phyloP scores from a whole-genome alignment of 306 rosid genomes.

The Oemleria cerasiformis region DNA sequence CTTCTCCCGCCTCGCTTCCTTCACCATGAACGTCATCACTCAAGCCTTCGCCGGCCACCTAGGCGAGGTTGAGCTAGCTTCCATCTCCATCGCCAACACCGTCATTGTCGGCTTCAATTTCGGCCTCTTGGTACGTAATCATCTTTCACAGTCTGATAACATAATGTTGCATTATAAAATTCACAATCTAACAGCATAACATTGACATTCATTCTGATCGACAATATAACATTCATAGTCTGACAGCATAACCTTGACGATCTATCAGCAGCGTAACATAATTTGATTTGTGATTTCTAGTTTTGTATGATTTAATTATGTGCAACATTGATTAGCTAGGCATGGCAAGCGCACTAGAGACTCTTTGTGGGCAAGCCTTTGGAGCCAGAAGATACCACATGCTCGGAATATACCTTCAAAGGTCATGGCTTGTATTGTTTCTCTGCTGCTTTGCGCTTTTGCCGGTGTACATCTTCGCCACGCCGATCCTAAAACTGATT shows the following conservation, averaged over 20 bases:
- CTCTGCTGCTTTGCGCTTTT: slow-evolving; percentile 42
- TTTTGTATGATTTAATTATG: background rate
- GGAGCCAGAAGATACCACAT: slow-evolving; percentile 57
- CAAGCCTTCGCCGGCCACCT: slow-evolving; percentile 84
- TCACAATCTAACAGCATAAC: no score
- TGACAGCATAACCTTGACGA: no score
- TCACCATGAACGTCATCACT: slow-evolving; percentile 67
- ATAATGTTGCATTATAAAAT: no score
- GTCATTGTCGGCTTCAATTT: slow-evolving; percentile 72
- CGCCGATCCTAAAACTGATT: slow-evolving; percentile 45
- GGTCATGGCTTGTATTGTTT: slow-evolving; percentile 67
- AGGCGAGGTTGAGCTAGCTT: slow-evolving; percentile 61
- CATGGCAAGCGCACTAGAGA: slow-evolving; percentile 85
- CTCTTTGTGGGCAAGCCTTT: slow-evolving; percentile 78
- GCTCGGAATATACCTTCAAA: slow-evolving; percentile 65
- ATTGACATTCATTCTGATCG: no score
- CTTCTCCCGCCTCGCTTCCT: slow-evolving; percentile 56
- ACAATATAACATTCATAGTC: no score
- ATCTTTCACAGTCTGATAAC: no score
- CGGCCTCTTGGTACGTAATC: slow-evolving; percentile 55
- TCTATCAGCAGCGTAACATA: background rate
- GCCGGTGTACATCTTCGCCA: slow-evolving; percentile 53
- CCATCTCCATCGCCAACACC: slow-evolving; percentile 65
- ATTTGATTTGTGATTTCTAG: background rate
- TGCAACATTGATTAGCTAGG: slow-evolving; percentile 40